Base-by-base conservation (phyloP, 73 alveolate species). In the Symbiodinium pilosum region DNA sequence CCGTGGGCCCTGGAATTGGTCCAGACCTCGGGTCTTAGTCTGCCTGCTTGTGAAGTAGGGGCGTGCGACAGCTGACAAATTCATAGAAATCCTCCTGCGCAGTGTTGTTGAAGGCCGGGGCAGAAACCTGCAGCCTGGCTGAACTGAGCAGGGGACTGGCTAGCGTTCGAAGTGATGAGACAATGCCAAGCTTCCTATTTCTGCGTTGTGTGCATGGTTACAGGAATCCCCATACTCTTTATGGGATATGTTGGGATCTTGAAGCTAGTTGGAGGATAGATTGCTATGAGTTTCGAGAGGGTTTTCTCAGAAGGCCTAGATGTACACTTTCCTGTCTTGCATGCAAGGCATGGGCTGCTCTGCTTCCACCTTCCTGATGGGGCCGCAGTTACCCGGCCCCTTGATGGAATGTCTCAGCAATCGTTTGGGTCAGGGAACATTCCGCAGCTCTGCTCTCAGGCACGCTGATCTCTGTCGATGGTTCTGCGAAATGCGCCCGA, bases 1-100 rank as follows among this genome's bases (percentile, higher is more conserved):
- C 87, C 16, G 87, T 88, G 28, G 95, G 95, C 47, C 95, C 95
- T 34, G 51, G 95, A 86, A 88, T 88, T 41, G 95, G 95, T 39
- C 3, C 16, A 7, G 69, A 24, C 71, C 86, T 64, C 28, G 73
- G n/a, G n/a, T n/a, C n/a, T n/a, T n/a, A n/a, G n/a, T n/a, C n/a
- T n/a, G n/a, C n/a, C n/a, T n/a, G n/a, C n/a, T n/a, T n/a, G n/a
- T n/a, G n/a, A n/a, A n/a, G n/a, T n/a, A n/a, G n/a, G n/a, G n/a
- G n/a, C n/a, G n/a, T n/a, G n/a, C n/a, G n/a, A n/a, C n/a, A n/a
- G n/a, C n/a, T n/a, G n/a, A n/a, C n/a, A n/a, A n/a, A n/a, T n/a
- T n/a, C n/a, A n/a, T n/a, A n/a, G n/a, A n/a, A n/a, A n/a, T n/a
- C n/a, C n/a, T n/a, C n/a, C n/a, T n/a, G n/a, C n/a, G n/a, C n/a